These are phyloP conservation scores for Haplosporangium sp. DNA, from an alignment of 371 early-diverging fungal species.

Conservation along the genomic window DNA sequence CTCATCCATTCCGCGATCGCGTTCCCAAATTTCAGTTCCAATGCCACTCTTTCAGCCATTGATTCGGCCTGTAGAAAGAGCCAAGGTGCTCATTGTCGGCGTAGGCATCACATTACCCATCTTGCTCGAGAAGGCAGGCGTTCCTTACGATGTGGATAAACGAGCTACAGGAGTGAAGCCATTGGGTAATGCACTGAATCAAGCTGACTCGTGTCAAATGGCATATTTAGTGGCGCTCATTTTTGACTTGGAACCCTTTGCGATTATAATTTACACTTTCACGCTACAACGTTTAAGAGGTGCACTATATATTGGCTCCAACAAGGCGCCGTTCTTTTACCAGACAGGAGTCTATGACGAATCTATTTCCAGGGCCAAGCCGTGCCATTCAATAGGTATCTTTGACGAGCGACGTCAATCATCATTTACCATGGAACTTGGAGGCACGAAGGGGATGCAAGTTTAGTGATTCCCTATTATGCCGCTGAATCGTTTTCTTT, in stretches of 20 bases:
- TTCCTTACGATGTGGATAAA: slow-evolving; percentile 12
- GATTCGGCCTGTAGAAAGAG: neutral
- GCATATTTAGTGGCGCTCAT: neutral
- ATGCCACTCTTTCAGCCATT: too few species aligned
- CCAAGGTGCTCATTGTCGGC: slow-evolving; percentile 25
- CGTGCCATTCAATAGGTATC: neutral
- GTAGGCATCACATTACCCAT: slow-evolving; percentile 20
- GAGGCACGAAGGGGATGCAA: slow-evolving; percentile 3
- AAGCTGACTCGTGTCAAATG: neutral
- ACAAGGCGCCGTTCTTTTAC: slow-evolving; percentile 19
- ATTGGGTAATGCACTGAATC: slow-evolving; percentile 1
- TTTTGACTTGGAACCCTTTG: neutral
- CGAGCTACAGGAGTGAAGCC: slow-evolving; percentile 9
- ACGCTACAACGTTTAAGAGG: slow-evolving; percentile 2
- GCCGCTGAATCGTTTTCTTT: too few species aligned
- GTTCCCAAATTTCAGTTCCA: too few species aligned
- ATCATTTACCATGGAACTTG: slow-evolving; percentile 8
- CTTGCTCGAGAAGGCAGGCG: slow-evolving; percentile 16
- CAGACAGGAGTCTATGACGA: slow-evolving; percentile 38
- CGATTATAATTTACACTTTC: neutral
- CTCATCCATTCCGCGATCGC: too few species aligned
- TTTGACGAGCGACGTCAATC: slow-evolving; percentile 15
- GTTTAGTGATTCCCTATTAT: too few species aligned
- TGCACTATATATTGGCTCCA: slow-evolving; percentile 11
- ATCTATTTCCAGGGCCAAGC: slow-evolving; percentile 5